Evolutionary conservation across 1,284 basidiomycete genomes (phyloP).

Genomic region (Ceratobasidium sp.): DNA sequence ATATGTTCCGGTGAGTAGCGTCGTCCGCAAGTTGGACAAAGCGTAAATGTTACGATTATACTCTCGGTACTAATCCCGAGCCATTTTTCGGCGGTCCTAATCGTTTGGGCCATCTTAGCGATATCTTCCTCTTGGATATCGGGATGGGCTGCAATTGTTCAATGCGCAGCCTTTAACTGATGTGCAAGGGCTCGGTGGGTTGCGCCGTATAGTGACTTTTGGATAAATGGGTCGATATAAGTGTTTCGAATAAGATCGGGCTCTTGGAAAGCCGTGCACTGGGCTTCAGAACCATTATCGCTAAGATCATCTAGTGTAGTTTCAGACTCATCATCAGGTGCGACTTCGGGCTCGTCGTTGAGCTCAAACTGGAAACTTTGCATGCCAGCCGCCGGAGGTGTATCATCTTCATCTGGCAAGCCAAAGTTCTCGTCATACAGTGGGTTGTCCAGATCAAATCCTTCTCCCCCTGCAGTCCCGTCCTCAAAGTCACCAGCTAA

Average conservation of each 20-base stretch:
- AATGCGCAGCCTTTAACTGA: not conserved
- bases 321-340: not conserved
- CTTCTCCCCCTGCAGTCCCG: not conserved
- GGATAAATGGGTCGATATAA: not conserved
- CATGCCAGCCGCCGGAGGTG: not conserved
- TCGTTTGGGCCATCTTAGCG: slow-evolving; percentile 27
- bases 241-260: not conserved
- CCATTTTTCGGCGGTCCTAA: not conserved
- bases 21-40: slow-evolving; percentile 19
- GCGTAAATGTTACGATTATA: slow-evolving; percentile 16
- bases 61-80: not conserved
- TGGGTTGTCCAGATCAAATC: not conserved
- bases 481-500: not conserved
- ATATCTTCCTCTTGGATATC: not conserved
- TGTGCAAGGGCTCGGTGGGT: not conserved
- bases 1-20: slow-evolving; percentile 18
- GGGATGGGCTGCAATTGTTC: slow-evolving; percentile 13
- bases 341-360: not conserved
- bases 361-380: no score
- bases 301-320: not conserved
- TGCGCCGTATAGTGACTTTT: slow-evolving; percentile 1
- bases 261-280: not conserved
- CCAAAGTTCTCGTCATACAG: slow-evolving; percentile 15
- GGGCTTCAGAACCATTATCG: not conserved
- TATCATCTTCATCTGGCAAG: not conserved